Conservation (phyloP, 2,329 filamentous ascomycete genomes). For the Aciculosporium take region DNA sequence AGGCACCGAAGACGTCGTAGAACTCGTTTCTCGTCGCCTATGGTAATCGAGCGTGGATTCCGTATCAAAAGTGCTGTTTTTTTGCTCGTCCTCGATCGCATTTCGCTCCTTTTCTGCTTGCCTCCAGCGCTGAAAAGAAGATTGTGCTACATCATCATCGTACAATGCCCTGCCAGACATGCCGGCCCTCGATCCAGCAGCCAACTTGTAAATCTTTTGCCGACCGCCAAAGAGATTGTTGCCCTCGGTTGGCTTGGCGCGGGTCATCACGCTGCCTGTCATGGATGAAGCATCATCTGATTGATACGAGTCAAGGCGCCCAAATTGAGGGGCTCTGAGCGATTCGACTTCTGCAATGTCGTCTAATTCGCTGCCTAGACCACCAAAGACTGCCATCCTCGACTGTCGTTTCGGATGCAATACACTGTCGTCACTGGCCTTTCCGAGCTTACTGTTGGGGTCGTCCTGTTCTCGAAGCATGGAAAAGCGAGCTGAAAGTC, state of each 20-base stretch:
- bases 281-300: slow-evolving; percentile 58
- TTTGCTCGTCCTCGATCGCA: slow-evolving; percentile 25
- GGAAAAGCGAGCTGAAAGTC: slow-evolving; percentile 85
- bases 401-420: slow-evolving; percentile 71
- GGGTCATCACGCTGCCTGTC: slow-evolving; percentile 63
- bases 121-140: slow-evolving; percentile 68
- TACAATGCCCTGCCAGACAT: slow-evolving; percentile 63
- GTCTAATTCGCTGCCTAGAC: slow-evolving; percentile 39
- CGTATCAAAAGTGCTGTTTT: slow-evolving; percentile 25
- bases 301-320: slow-evolving; percentile 50
- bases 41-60: slow-evolving; percentile 47
- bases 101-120: slow-evolving; percentile 44
- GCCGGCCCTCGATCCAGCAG: slow-evolving; percentile 36
- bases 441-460: slow-evolving; percentile 74
- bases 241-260: slow-evolving; percentile 70
- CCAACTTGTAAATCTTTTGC: slow-evolving; percentile 88
- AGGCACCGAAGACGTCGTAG: slow-evolving; percentile 59
- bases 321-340: slow-evolving; percentile 46
- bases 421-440: slow-evolving; percentile 91
- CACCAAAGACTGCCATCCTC: slow-evolving; percentile 56
- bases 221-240: slow-evolving; percentile 90
- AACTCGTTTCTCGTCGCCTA: slow-evolving; percentile 71
- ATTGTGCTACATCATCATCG: slow-evolving; percentile 72
- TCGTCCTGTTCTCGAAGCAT: slow-evolving; percentile 95
- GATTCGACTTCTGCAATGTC: slow-evolving; percentile 91